Conservation (phyloP, 2,329 filamentous ascomycete species). For the Xylaria hypoxylon region DNA sequence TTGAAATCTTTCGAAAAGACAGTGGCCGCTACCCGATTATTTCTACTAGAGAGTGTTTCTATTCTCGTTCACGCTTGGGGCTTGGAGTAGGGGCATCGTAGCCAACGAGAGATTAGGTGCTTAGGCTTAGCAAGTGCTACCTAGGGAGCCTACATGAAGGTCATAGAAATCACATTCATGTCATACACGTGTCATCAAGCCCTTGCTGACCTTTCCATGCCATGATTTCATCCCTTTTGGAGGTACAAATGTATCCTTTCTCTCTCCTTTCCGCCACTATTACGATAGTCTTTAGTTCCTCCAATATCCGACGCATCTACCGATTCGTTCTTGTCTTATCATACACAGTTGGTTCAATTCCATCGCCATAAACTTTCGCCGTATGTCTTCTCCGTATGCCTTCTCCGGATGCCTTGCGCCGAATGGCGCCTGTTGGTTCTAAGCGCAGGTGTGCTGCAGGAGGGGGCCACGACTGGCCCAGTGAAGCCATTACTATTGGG, state of each 20-base stretch:
- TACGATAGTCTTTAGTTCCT: not conserved
- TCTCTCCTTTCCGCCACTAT: not conserved
- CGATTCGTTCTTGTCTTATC: not conserved
- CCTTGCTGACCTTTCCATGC: not conserved
- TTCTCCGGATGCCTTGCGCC: not conserved
- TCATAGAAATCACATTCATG: not conserved
- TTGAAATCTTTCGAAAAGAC: conserved; percentile 1
- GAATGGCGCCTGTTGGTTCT: conserved; percentile 16
- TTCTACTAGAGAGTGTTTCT: not conserved
- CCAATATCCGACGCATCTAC: not conserved
- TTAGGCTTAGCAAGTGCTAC: conserved; percentile 9
- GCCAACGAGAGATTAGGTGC: not conserved
- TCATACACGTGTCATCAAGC: not conserved
- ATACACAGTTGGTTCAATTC: not conserved
- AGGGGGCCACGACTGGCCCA: conserved; percentile 11
- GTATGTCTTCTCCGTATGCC: not conserved
- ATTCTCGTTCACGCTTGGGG: not conserved
- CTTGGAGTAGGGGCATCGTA: not conserved
- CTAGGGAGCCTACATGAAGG: conserved; percentile 18
- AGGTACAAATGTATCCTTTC: not conserved
- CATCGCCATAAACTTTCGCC: not conserved
- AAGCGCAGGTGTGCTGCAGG: conserved; percentile 11
- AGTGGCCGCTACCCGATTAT: not conserved
- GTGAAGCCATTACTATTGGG: conserved; percentile 4
- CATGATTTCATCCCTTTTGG: not conserved